phyloP scores from a whole-genome alignment of 371 early-diverging fungal species.

The Sporodiniella umbellata region DNA sequence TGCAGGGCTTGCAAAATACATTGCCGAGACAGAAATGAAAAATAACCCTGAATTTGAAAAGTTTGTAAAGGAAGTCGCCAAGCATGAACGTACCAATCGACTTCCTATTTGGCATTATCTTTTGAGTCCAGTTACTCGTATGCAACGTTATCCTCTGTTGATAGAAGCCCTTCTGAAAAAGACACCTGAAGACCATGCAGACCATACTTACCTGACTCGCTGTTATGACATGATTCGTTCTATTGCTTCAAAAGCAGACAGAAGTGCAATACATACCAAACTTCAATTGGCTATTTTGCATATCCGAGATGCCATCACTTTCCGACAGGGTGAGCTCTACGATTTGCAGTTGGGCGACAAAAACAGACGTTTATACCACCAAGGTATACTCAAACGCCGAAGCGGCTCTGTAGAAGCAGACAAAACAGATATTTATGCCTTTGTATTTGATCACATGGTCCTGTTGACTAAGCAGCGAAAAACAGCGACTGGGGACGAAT shows the following conservation, averaged over 20 bases:
- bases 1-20: conserved; percentile 80
- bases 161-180: conserved; percentile 81
- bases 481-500: conserved; percentile 50
- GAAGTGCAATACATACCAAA: conserved; percentile 19
- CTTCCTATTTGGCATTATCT: conserved; percentile 58
- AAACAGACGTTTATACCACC: conserved; percentile 70
- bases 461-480: conserved; percentile 73
- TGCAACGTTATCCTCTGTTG: conserved; percentile 88
- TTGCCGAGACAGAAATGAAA: conserved; percentile 70
- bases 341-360: conserved; percentile 72
- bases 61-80: conserved; percentile 68
- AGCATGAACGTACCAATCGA: conserved; percentile 59
- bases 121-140: conserved; percentile 75
- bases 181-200: conserved; percentile 81
- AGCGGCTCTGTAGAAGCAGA: conserved; percentile 66
- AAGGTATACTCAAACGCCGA: conserved; percentile 75
- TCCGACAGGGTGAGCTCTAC: conserved; percentile 49
- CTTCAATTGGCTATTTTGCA: conserved; percentile 32
- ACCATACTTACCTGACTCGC: conserved; percentile 71
- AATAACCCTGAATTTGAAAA: conserved; percentile 65
- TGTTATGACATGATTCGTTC: conserved; percentile 58
- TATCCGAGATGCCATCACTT: conserved; percentile 42
- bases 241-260: conserved; percentile 40
- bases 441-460: conserved; percentile 88
- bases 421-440: conserved; percentile 68